Base-by-base conservation (phyloP, 306 rosid genomes). In the Quercus cerris region DNA sequence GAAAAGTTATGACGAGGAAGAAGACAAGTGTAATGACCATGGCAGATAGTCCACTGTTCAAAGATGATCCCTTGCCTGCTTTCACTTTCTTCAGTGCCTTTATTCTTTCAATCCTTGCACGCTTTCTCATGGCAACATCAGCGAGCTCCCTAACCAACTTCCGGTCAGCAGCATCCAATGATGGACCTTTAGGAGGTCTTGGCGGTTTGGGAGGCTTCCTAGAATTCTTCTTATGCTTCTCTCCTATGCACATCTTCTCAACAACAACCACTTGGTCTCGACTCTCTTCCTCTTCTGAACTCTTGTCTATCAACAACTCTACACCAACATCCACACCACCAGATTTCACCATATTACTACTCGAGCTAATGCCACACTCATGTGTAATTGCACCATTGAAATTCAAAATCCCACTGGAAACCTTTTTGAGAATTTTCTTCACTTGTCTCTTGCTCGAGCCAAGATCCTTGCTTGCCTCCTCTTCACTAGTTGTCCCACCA, bases 191-290 rank as follows among this genome's bases (percentile, higher is more conserved):
- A 1, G 97, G 97, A 76, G 97, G 97, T 68, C 89, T 79, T 12
- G 97, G 97, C 11, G 96, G 96, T 75, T 84, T 92, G 68, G 84
- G 68, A 79, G 93, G 82, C 90, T 86, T 93, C 77, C 80, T 86
- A 19, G 88, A 81, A 3, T 33, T 59, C 49, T 72, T 81, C 75
- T 63, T 89, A 52, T 6, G 71, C 75, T 75, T 85, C 70, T 79
- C 80, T 55, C 78, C 89, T 33, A 11, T 64, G 38, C 49, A 49
- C 6, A 57, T 56, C 70, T 20, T 80, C 71, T 82, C 81, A 27
- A 74, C 77, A 73, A 20, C 46, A 27, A 71, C n/a, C 57, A 46
- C 28, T 74, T 75, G 70, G 12, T 75, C 56, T 38, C 76, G 82
- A 11, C 55, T 71, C 58, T 78, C 74, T 64, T 77, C 83, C 76